These are phyloP conservation scores for Penicillium sp. DNA, from an alignment of 2,329 filamentous ascomycete species.

Conservation along the genomic window DNA sequence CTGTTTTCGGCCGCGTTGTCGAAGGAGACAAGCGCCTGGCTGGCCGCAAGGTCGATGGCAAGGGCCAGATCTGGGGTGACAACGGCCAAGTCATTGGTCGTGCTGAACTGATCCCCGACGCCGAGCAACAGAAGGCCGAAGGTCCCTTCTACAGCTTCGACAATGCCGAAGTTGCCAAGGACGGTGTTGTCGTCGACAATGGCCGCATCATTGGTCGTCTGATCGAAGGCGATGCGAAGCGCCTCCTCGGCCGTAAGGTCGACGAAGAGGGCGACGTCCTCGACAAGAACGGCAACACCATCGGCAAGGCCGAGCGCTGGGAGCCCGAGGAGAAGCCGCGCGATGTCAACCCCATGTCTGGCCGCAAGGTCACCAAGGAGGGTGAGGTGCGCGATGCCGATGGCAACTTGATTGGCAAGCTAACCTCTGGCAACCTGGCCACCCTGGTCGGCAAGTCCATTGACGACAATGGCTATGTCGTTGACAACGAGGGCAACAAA, in stretches of 20 bases:
- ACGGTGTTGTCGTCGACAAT: slow-evolving; percentile 55
- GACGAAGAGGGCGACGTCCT: slow-evolving; percentile 68
- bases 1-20: slow-evolving; percentile 56
- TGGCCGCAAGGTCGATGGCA: slow-evolving; percentile 60
- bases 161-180: slow-evolving; percentile 55
- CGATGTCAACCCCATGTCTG: slow-evolving; percentile 59
- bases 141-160: slow-evolving; percentile 62
- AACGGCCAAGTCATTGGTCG: slow-evolving; percentile 60
- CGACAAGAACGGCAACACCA: slow-evolving; percentile 64
- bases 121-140: slow-evolving; percentile 49
- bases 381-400: slow-evolving; percentile 49
- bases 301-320: slow-evolving; percentile 67
- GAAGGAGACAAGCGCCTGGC: slow-evolving; percentile 58
- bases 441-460: slow-evolving; percentile 44
- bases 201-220: slow-evolving; percentile 53
- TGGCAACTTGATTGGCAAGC: slow-evolving; percentile 46
- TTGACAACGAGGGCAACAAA: slow-evolving; percentile 61
- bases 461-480: slow-evolving; percentile 53
- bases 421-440: slow-evolving; percentile 45
- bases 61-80: slow-evolving; percentile 64
- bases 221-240: slow-evolving; percentile 62
- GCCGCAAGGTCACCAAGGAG: slow-evolving; percentile 52
- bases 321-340: slow-evolving; percentile 58
- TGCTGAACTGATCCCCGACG: slow-evolving; percentile 54
- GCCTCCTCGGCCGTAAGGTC: slow-evolving; percentile 62